Conservation (phyloP, 2,329 filamentous ascomycete genomes). For the Colletotrichum aenigma region DNA sequence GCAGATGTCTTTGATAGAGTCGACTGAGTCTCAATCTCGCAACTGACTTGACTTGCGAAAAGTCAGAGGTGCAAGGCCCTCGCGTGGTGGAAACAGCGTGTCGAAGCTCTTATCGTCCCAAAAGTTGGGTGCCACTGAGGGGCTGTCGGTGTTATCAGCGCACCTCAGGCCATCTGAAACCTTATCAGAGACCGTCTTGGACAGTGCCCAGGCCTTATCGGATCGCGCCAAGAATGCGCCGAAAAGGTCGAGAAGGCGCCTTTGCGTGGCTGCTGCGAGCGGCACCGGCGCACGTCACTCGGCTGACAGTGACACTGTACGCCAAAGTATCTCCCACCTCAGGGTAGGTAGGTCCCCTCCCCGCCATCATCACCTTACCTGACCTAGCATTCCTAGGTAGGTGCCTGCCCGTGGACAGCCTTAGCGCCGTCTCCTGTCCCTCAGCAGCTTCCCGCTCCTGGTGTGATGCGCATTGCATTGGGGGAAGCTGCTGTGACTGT, state of each 20-base stretch:
- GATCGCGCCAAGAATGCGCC: not conserved
- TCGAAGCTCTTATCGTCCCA: constrained; percentile 3
- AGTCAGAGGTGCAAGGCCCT: constrained; percentile 10
- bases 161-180: constrained; percentile 2
- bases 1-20: not conserved
- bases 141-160: not conserved
- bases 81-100: not conserved
- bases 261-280: not conserved
- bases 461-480: not conserved
- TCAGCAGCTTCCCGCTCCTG: not conserved
- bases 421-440: not conserved
- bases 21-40: not conserved
- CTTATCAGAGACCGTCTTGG: not conserved
- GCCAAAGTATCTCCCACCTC: not conserved
- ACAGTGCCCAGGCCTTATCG: not conserved
- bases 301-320: not conserved
- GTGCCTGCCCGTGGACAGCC: not conserved
- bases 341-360: not conserved
- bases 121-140: not conserved
- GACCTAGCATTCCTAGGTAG: not conserved
- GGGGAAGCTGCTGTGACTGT: not conserved
- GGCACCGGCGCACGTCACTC: not conserved
- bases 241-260: not conserved
- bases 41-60: not conserved
- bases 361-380: not conserved